Evolutionary conservation across 495 filamentous ascomycete genomes (phyloP).

Genomic region (Talaromyces liani): DNA sequence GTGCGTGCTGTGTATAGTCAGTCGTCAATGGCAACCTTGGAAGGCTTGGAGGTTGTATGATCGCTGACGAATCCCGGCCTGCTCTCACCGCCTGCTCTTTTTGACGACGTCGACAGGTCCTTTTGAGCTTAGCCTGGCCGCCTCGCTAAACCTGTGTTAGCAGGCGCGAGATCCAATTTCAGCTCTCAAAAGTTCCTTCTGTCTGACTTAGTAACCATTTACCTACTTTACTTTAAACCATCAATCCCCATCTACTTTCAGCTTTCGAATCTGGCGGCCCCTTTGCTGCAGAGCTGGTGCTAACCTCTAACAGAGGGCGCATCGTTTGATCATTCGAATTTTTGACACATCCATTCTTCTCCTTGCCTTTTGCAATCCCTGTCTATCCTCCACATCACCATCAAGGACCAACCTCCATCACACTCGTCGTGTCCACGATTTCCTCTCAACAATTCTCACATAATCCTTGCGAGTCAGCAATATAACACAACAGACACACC

Average conservation of each 20-base stretch:
- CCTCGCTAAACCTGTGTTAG: constrained; percentile 8
- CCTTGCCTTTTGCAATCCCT: constrained; percentile 18
- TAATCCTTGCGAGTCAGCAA: constrained; percentile 21
- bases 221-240: constrained; percentile 12
- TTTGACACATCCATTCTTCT: constrained; percentile 22
- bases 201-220: constrained; percentile 9
- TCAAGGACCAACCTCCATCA: constrained; percentile 15
- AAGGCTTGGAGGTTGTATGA: not conserved
- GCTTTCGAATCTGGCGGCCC: constrained; percentile 37
- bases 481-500: constrained; percentile 23
- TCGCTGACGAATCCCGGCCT: not conserved
- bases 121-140: not conserved
- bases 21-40: no score
- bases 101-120: not conserved
- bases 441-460: constrained; percentile 24
- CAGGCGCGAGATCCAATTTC: constrained; percentile 3
- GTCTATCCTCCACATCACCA: not conserved
- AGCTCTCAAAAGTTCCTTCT: constrained; percentile 17
- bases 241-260: constrained; percentile 19
- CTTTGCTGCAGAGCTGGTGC: constrained; percentile 32
- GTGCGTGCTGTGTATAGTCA: no score
- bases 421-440: constrained; percentile 16
- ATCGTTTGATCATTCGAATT: constrained; percentile 19
- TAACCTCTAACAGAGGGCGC: constrained; percentile 35
- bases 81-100: not conserved